phyloP scores from a whole-genome alignment of 495 filamentous ascomycete species.

The Jackrogersella multiformis region DNA sequence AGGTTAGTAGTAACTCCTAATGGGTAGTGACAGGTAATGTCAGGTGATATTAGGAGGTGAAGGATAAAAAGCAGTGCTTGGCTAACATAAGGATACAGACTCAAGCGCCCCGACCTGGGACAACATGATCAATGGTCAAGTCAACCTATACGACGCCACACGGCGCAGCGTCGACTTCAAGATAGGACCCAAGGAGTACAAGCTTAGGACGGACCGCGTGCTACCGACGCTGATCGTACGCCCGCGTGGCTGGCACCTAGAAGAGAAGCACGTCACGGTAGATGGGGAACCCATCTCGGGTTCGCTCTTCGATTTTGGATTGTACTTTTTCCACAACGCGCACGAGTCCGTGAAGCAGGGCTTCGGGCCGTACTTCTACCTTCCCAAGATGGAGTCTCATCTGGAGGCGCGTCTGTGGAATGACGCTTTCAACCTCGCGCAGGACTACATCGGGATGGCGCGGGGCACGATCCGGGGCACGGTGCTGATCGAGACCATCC shows the following conservation, averaged over 20 bases:
- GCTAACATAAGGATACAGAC: slow-evolving; percentile 62
- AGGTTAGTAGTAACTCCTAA: slow-evolving; percentile 60
- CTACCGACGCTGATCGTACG: slow-evolving; percentile 87
- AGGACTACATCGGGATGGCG: slow-evolving; percentile 89
- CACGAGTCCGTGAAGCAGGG: slow-evolving; percentile 85
- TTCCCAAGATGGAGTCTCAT: slow-evolving; percentile 99
- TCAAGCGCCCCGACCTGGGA: slow-evolving; percentile 98
- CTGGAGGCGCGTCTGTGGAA: slow-evolving; percentile 98
- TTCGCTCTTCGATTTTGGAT: slow-evolving; percentile 94
- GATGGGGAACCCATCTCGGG: slow-evolving; percentile 96
- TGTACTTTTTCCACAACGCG: slow-evolving; percentile 99
- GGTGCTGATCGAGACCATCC: slow-evolving; percentile 97
- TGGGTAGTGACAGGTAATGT: not conserved
- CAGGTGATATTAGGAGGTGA: not conserved
- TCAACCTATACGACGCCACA: slow-evolving; percentile 98
- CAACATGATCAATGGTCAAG: slow-evolving; percentile 98
- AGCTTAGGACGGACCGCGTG: slow-evolving; percentile 85
- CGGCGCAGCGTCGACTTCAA: slow-evolving; percentile 97
- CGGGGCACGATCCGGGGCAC: slow-evolving; percentile 95
- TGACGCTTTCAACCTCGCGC: slow-evolving; percentile 95
- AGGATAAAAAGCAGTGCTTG: not conserved
- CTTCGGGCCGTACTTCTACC: slow-evolving; percentile 96
- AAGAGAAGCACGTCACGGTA: slow-evolving; percentile 98
- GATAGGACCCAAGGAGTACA: slow-evolving; percentile 94
- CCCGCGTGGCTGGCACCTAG: slow-evolving; percentile 92